phyloP scores from a whole-genome alignment of 2,329 filamentous ascomycete genomes.

The Paracoccidioides lutzii region DNA sequence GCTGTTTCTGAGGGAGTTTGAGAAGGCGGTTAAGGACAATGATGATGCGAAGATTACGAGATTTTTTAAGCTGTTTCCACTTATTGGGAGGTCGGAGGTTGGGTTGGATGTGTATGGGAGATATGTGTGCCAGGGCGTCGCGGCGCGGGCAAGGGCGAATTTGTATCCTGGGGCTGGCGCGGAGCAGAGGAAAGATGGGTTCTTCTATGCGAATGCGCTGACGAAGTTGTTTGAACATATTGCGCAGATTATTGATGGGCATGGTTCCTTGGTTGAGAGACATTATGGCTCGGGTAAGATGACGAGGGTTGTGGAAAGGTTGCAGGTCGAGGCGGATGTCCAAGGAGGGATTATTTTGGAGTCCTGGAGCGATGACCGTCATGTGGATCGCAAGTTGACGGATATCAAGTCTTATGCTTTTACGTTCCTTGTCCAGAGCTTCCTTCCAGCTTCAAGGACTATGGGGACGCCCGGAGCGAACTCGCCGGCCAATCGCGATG shows the following conservation, averaged over 20 bases:
- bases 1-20: conserved; percentile 86
- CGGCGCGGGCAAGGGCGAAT: conserved; percentile 65
- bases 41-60: conserved; percentile 82
- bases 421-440: conserved; percentile 92
- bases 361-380: conserved; percentile 84
- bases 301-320: conserved; percentile 79
- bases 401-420: conserved; percentile 98
- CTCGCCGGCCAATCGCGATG: conserved; percentile 57
- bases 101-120: conserved; percentile 89
- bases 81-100: conserved; percentile 79
- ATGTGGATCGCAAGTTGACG: conserved; percentile 71
- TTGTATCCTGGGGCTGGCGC: conserved; percentile 55
- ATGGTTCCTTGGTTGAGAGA: conserved; percentile 78
- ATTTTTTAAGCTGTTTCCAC: conserved; percentile 95
- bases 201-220: conserved; percentile 83
- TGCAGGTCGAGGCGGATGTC: conserved; percentile 90
- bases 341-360: conserved; percentile 93
- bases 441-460: conserved; percentile 58
- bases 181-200: conserved; percentile 55
- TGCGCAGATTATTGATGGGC: conserved; percentile 86
- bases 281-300: conserved; percentile 92
- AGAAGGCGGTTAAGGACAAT: conserved; percentile 75
- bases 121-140: conserved; percentile 93
- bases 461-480: conserved; percentile 54
- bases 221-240: conserved; percentile 96